Percentiles rank a stretch among this genome's conserved stretches.
Evolutionary conservation across 768 basidiomycete species (phyloP).

Genomic region (Pleurotus giganteus): DNA sequence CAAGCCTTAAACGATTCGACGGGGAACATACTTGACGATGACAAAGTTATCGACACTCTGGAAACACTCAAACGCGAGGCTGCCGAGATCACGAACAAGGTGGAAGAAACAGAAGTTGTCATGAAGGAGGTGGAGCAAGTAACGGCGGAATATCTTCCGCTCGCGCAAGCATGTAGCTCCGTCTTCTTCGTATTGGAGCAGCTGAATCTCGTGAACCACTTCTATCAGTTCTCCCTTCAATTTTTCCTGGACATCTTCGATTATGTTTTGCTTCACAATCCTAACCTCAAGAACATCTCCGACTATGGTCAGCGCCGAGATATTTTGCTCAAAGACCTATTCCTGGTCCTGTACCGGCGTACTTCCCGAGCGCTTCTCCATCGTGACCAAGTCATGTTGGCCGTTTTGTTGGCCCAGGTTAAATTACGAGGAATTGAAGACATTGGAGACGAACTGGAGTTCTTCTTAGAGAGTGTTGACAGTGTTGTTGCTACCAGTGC

Average conservation of each 20-base stretch:
- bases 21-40: conserved; percentile 97
- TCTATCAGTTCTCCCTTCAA: conserved; percentile 96
- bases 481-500: conserved; percentile 40
- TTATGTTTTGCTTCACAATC: conserved; percentile 89
- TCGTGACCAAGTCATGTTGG: conserved; percentile 87
- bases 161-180: conserved; percentile 94
- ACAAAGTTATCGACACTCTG: conserved; percentile 95
- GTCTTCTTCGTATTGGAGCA: conserved; percentile 98
- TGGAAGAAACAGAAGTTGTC: conserved; percentile 92
- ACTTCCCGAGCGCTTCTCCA: conserved; percentile 90
- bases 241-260: conserved; percentile 99
- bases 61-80: conserved; percentile 96
- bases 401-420: conserved; percentile 86
- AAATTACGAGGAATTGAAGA: conserved; percentile 80
- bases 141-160: conserved; percentile 88
- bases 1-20: conserved; percentile 96
- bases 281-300: conserved; percentile 76
- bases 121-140: conserved; percentile 98
- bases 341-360: conserved; percentile 83
- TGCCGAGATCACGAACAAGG: conserved; percentile 92
- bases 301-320: conserved; percentile 73
- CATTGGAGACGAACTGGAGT: conserved; percentile 82
- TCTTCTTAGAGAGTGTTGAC: conserved; percentile 87
- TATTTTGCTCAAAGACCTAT: conserved; percentile 84
- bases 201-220: conserved; percentile 90